phyloP scores from a whole-genome alignment of 2,329 filamentous ascomycete genomes.

The Cercospora sp. region DNA sequence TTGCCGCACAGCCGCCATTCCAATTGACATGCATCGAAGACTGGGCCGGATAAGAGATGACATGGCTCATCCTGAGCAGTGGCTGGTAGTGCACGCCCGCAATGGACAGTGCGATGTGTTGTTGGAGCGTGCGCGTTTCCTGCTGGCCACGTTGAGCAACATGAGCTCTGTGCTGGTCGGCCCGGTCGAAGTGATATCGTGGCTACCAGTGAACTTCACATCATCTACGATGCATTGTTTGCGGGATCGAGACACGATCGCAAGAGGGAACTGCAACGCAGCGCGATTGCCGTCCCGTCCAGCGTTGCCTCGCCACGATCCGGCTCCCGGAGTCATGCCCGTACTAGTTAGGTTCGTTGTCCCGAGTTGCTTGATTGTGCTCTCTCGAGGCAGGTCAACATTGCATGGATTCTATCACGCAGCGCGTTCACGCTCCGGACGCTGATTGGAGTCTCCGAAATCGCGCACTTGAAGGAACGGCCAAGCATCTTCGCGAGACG shows the following conservation, averaged over 20 bases:
- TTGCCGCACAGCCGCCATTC: background rate
- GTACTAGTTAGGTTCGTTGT: background rate
- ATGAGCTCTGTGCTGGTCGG: background rate
- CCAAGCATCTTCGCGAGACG: background rate
- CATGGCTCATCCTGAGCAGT: background rate
- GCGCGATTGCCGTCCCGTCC: background rate
- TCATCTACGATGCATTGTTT: background rate
- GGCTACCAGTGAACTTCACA: background rate
- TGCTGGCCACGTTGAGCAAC: background rate
- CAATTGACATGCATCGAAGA: background rate
- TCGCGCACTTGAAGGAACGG: background rate
- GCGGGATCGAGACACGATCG: background rate
- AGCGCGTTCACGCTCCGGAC: background rate
- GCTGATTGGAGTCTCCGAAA: background rate
- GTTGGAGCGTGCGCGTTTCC: background rate
- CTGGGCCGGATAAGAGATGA: background rate
- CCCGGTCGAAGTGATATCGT: background rate
- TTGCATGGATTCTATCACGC: background rate
- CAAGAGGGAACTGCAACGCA: background rate
- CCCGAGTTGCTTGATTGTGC: background rate
- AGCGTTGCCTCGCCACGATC: background rate
- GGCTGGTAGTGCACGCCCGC: background rate
- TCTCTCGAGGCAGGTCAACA: background rate
- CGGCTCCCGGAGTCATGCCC: background rate
- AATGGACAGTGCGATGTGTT: background rate